Conservation (phyloP, 1,284 basidiomycete species). For the Gomphus sp. region DNA sequence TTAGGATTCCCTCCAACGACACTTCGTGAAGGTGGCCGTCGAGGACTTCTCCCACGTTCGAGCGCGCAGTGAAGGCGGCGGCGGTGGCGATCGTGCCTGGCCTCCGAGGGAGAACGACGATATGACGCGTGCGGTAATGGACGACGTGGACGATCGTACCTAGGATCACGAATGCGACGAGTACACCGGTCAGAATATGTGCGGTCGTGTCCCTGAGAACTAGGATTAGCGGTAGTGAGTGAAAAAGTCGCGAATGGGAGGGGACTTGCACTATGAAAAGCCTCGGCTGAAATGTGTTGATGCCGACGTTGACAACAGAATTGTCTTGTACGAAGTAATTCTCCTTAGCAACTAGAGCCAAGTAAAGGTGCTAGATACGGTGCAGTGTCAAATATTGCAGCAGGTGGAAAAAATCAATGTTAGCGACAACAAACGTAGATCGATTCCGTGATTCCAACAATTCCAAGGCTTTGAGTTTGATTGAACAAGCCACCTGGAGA, state of each 20-base stretch:
- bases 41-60: slow-evolving; percentile 35
- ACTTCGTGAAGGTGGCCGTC: slow-evolving; percentile 27
- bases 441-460: slow-evolving; percentile 27
- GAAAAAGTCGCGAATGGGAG: background rate
- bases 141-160: slow-evolving; percentile 15
- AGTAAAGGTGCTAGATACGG: slow-evolving; percentile 31
- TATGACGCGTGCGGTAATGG: no score
- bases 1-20: slow-evolving; percentile 31
- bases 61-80: slow-evolving; percentile 40
- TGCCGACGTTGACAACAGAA: slow-evolving; percentile 27
- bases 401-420: background rate
- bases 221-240: background rate
- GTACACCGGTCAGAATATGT: slow-evolving; percentile 32
- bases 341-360: slow-evolving; percentile 38
- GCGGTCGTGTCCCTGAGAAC: slow-evolving; percentile 29
- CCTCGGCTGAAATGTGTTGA: slow-evolving; percentile 34
- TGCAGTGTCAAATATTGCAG: background rate
- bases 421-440: slow-evolving; percentile 35
- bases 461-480: slow-evolving; percentile 30
- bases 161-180: slow-evolving; percentile 34
- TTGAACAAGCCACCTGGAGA: slow-evolving; percentile 26
- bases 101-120: slow-evolving; percentile 27
- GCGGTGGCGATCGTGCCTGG: slow-evolving; percentile 48
- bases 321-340: slow-evolving; percentile 36
- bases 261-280: slow-evolving; percentile 35